A percentile compares a stretch with the other conserved stretches of the same genome.
These are phyloP conservation scores for Sporothrix brasiliensis DNA, from an alignment of 2,329 filamentous ascomycete genomes.

Conservation along the genomic window DNA sequence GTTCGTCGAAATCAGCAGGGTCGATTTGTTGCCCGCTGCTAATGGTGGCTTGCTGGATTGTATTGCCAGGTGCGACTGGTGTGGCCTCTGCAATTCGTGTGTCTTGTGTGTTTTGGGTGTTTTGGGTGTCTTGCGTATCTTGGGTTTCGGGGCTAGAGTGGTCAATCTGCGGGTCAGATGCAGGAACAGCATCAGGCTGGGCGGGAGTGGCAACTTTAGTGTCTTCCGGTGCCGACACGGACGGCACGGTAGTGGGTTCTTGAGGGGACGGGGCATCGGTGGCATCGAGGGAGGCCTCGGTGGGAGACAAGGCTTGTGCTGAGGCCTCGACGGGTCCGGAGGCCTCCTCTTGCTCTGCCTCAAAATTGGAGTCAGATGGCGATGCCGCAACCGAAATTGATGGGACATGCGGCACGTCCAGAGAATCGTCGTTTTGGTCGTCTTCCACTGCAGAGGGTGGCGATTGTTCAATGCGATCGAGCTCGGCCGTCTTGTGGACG, in stretches of 20 bases:
- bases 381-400: conserved; percentile 21
- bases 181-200: not conserved
- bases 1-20: conserved; percentile 18
- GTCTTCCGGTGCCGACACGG: conserved; percentile 7
- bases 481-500: conserved; percentile 43
- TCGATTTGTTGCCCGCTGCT: not conserved
- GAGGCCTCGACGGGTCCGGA: conserved; percentile 7
- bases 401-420: conserved; percentile 6
- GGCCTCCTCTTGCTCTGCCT: conserved; percentile 19
- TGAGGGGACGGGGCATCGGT: not conserved
- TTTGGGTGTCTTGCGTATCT: not conserved
- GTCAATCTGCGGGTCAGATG: conserved; percentile 27
- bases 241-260: not conserved
- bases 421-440: conserved; percentile 4
- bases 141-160: conserved; percentile 25
- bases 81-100: not conserved
- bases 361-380: conserved; percentile 15
- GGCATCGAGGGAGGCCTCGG: conserved; percentile 18
- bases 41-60: not conserved
- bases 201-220: not conserved
- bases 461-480: conserved; percentile 43
- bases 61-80: not conserved
- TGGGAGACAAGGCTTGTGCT: conserved; percentile 5
- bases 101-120: not conserved
- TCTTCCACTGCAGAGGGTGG: conserved; percentile 34